Percentiles rank a stretch among this genome's conserved stretches.
phyloP scores from a whole-genome alignment of 352 stramenopile species.

The Phytophthora podocarpi region DNA sequence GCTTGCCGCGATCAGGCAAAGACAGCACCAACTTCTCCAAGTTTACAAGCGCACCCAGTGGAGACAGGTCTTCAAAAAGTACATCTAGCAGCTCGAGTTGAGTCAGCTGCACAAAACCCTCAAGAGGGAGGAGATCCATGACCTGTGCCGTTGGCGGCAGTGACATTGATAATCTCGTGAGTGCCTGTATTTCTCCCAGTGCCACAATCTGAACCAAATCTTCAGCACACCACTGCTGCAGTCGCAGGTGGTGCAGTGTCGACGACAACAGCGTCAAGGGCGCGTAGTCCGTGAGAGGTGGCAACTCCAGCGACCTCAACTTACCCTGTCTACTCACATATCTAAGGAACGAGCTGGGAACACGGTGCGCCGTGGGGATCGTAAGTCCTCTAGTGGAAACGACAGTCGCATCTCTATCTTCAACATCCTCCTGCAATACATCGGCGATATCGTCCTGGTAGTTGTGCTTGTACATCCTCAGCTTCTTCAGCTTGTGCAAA shows the following conservation, averaged over 20 bases:
- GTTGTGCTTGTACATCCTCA: conserved; percentile 46
- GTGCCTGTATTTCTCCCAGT: conserved; percentile 29
- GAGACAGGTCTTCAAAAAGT: conserved; percentile 53
- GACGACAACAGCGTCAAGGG: conserved; percentile 27
- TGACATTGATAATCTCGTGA: conserved; percentile 42
- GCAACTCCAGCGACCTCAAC: conserved; percentile 41
- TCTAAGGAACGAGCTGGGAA: conserved; percentile 42
- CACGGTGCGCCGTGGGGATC: conserved; percentile 37
- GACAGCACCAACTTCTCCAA: conserved; percentile 60
- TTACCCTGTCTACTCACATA: conserved; percentile 28
- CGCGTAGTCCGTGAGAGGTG: conserved; percentile 40
- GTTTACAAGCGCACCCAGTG: conserved; percentile 44
- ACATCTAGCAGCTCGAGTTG: conserved; percentile 58
- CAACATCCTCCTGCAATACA: conserved; percentile 34
- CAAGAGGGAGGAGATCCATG: conserved; percentile 48
- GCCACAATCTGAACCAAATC: conserved; percentile 43
- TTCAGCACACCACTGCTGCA: conserved; percentile 49
- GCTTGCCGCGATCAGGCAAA: conserved; percentile 48
- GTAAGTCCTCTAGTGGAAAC: conserved; percentile 29
- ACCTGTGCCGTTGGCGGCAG: conserved; percentile 42
- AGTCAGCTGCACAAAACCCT: conserved; percentile 44
- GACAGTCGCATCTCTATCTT: conserved; percentile 26
- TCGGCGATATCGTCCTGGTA: conserved; percentile 43
- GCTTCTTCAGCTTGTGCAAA: conserved; percentile 42
- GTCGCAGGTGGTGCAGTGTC: conserved; percentile 42